Base-by-base conservation (phyloP, 1,284 basidiomycete genomes). In the Marasmius oreades region DNA sequence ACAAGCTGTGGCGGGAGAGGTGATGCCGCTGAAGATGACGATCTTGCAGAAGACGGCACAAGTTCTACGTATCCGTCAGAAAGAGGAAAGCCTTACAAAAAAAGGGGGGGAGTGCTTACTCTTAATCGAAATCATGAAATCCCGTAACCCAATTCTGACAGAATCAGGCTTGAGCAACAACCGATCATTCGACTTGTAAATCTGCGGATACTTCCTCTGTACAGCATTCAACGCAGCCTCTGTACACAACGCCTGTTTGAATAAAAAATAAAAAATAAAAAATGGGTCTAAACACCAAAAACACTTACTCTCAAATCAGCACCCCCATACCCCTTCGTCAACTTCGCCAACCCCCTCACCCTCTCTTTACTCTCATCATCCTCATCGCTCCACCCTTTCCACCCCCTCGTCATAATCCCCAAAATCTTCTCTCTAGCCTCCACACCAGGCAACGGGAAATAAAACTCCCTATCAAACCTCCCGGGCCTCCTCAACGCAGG, bases 261-360 rank as follows among this genome's bases (percentile, higher is more conserved):
- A 42, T 12, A 53, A 57, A 26, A 52, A 16, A 31, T 16, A 43
- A 23, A 34, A 54, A 43, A 33, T 37, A 59, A 33, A 24, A 34
- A 55, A 36, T 7, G 37, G 31, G 47, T 34, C 50, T 14, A n/a
- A n/a, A n/a, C n/a, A n/a, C n/a, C n/a, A n/a, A n/a, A n/a, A n/a
- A n/a, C n/a, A 78, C 88, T 62, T 62, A 94, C 94, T 71, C 97
- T 78, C 58, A 99, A 70, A 77, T 99, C 97, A 31, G 97, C 97
- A 67, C 97, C 97, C 37, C 94, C 97, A 69, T 98, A 99, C 0
- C 97, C 97, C 71, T 98, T 99, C 4, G 97, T 99, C 55, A 97
- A 73, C 66, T 88, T 88, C 0, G 95, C 93, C 50, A 99, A 73
- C 11, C 90, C 86, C 56, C 82, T 79, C 48, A 86, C 74, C 62